Evolutionary conservation across 1,284 basidiomycete species (phyloP).

Genomic region (Nidula niveotomentosa): DNA sequence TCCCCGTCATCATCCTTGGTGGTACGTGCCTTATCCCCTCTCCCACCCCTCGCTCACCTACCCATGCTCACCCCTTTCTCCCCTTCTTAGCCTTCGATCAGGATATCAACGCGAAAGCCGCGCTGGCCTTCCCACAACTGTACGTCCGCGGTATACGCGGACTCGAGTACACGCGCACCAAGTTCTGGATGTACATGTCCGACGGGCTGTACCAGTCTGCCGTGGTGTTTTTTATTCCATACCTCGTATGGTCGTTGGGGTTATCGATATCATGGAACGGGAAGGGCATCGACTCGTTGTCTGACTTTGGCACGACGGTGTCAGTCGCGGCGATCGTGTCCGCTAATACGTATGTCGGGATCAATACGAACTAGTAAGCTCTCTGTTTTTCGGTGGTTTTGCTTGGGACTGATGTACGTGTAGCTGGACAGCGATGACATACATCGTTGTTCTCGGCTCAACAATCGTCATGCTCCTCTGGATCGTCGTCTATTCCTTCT

Average conservation of each 20-base stretch:
- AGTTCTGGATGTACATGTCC: constrained; percentile 95
- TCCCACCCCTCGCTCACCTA: not conserved
- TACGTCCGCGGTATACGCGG: constrained; percentile 93
- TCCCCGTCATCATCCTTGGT: constrained; percentile 91
- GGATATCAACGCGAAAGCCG: constrained; percentile 89
- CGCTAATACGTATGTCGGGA: constrained; percentile 86
- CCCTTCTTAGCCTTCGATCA: constrained; percentile 82
- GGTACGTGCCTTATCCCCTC: constrained; percentile 41
- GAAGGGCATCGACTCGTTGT: constrained; percentile 72
- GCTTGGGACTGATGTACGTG: constrained; percentile 2
- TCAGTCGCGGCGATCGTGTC: constrained; percentile 85
- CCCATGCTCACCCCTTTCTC: constrained; percentile 4
- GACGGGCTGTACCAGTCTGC: constrained; percentile 94
- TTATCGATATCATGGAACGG: constrained; percentile 70
- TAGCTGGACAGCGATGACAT: constrained; percentile 89
- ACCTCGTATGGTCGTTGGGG: constrained; percentile 71
- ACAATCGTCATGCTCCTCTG: constrained; percentile 80
- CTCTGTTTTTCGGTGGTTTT: constrained; percentile 3
- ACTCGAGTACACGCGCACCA: constrained; percentile 87
- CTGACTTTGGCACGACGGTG: constrained; percentile 93
- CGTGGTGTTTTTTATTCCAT: constrained; percentile 91
- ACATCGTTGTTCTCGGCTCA: constrained; percentile 78
- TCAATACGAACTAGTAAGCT: constrained; percentile 88
- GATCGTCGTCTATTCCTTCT: constrained; percentile 85
- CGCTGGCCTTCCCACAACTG: constrained; percentile 90